These are phyloP conservation scores for Crithidia brevicula DNA, from an alignment of 208 protist species.

Conservation along the genomic window DNA sequence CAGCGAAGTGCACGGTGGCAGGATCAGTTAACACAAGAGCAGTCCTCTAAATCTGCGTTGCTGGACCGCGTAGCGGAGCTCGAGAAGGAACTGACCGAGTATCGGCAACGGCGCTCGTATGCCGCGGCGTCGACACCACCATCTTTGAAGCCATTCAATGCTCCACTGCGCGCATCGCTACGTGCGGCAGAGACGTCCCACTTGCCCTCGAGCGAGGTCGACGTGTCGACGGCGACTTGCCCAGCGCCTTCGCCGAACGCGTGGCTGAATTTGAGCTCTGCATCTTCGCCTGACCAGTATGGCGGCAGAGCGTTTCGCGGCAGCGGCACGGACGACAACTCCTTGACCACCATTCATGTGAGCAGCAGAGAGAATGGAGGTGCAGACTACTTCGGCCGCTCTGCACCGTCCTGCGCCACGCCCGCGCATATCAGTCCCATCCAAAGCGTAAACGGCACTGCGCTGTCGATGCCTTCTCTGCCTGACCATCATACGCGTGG, in stretches of 20 bases:
- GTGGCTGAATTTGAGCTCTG: too few relatives aligned
- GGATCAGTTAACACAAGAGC: constrained; percentile 18
- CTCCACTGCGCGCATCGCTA: not conserved
- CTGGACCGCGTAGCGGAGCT: constrained; percentile 26
- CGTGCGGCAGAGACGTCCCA: not conserved
- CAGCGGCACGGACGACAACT: not conserved
- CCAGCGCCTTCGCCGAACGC: too few relatives aligned
- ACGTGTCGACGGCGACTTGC: too few relatives aligned
- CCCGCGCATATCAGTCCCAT: constrained; percentile 26
- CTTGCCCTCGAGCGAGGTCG: too few relatives aligned
- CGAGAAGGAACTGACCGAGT: constrained; percentile 20
- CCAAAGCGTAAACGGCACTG: constrained; percentile 13
- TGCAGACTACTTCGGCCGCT: too few relatives aligned
- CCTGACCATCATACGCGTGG: not conserved
- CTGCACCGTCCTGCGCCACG: not conserved
- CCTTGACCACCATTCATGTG: not conserved
- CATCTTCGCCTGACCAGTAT: too few relatives aligned
- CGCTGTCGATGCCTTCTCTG: constrained; percentile 22
- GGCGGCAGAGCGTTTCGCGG: too few relatives aligned
- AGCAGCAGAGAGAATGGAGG: not conserved
- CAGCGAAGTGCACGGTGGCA: constrained; percentile 21
- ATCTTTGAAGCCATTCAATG: not conserved
- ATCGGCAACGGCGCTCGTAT: not conserved
- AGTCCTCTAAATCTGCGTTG: constrained; percentile 17
- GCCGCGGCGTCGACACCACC: not conserved